These are phyloP conservation scores for Metarhizium guizhouense DNA, from an alignment of 2,329 filamentous ascomycete genomes.

Conservation along the genomic window DNA sequence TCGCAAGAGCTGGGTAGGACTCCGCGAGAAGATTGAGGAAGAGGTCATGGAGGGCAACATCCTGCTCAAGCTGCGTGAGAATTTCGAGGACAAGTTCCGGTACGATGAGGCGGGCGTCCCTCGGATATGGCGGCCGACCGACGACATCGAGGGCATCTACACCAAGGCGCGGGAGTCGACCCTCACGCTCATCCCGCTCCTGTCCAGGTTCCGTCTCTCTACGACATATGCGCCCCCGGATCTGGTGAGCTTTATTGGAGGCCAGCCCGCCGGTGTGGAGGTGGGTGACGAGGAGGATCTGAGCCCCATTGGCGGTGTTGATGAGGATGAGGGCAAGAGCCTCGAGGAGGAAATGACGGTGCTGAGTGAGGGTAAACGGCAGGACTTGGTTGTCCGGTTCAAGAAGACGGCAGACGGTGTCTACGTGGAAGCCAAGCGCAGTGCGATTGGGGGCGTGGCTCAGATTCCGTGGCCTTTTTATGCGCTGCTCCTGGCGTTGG, in stretches of 20 bases:
- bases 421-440: constrained; percentile 94
- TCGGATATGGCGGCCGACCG: constrained; percentile 89
- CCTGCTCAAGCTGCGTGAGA: constrained; percentile 87
- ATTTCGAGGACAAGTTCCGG: constrained; percentile 98
- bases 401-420: constrained; percentile 98
- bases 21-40: constrained; percentile 86
- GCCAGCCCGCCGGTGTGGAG: constrained; percentile 64
- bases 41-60: constrained; percentile 98
- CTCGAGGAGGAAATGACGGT: constrained; percentile 94
- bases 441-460: constrained; percentile 89
- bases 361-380: constrained; percentile 80
- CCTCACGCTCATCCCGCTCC: constrained; percentile 77
- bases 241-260: constrained; percentile 76
- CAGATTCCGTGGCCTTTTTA: constrained; percentile 96
- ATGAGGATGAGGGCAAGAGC: constrained; percentile 90
- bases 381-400: constrained; percentile 88
- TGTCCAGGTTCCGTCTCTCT: constrained; percentile 73
- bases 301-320: constrained; percentile 80
- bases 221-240: constrained; percentile 69
- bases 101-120: constrained; percentile 94
- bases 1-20: constrained; percentile 87
- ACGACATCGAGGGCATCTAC: constrained; percentile 95
- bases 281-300: constrained; percentile 86
- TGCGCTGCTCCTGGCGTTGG: constrained; percentile 74
- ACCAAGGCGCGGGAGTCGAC: constrained; percentile 89